Evolutionary conservation across 1,284 basidiomycete genomes (phyloP).

Genomic region (Malassezia pachydermatis): DNA sequence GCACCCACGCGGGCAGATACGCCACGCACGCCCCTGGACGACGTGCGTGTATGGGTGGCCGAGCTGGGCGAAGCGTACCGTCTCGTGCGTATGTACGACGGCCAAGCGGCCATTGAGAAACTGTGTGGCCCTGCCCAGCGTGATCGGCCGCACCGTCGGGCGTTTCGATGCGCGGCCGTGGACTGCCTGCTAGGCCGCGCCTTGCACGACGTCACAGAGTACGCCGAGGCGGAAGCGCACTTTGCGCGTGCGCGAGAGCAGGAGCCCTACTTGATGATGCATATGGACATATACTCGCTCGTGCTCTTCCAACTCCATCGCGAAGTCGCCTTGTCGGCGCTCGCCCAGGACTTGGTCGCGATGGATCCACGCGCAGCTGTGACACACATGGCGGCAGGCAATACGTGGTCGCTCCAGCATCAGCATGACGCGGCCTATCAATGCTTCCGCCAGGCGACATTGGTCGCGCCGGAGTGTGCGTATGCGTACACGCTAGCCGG

Average conservation of each 20-base stretch:
- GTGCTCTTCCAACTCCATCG: slow-evolving; percentile 47
- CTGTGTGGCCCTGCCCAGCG: slow-evolving; percentile 2
- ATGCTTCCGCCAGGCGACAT: slow-evolving; percentile 38
- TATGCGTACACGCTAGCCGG: slow-evolving; percentile 46
- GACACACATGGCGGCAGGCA: slow-evolving; percentile 41
- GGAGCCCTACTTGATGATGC: slow-evolving; percentile 26
- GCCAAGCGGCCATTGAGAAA: slow-evolving; percentile 21
- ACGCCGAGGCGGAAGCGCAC: slow-evolving; percentile 32
- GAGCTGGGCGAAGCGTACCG: slow-evolving; percentile 36
- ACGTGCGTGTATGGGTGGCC: slow-evolving; percentile 20
- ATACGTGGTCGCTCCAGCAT: slow-evolving; percentile 41
- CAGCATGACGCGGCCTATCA: slow-evolving; percentile 39
- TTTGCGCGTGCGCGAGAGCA: slow-evolving; percentile 24
- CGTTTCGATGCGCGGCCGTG: slow-evolving; percentile 22
- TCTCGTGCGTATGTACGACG: slow-evolving; percentile 26
- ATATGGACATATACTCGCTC: slow-evolving; percentile 44
- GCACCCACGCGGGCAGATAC: not conserved
- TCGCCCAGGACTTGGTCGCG: slow-evolving; percentile 34
- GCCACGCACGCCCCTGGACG: not conserved
- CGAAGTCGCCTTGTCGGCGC: slow-evolving; percentile 36
- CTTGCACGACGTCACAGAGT: slow-evolving; percentile 35
- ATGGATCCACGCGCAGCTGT: slow-evolving; percentile 27
- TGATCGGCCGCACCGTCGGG: not conserved
- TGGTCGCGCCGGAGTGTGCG: slow-evolving; percentile 34
- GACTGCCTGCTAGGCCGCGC: slow-evolving; percentile 32